Evolutionary conservation across 2,329 filamentous ascomycete genomes (phyloP), one percentile per base, ranked within the genome.

Genomic region (Reticulascus tulasneorum): DNA sequence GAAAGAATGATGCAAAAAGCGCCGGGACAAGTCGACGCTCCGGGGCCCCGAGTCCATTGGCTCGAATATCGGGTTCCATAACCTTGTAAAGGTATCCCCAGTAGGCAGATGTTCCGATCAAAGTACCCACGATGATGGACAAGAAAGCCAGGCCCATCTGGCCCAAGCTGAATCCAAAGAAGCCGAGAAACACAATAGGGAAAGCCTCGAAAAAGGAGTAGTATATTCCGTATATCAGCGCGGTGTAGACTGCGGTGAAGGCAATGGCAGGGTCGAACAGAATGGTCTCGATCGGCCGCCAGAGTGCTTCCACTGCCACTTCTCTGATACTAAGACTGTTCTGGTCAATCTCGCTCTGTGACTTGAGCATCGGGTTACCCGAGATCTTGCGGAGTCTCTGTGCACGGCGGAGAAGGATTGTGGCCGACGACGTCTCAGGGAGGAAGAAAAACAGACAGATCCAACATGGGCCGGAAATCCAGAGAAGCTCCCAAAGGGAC

Each of bases 181-280:
- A 47, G 2, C 45, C 40, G 2, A 13, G 25, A 12, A 49, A 52
- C 4, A 53, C 47, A 26, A 79, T 63, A 0, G 74, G 70, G 44
- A 79, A 80, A 2, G 75, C 73, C 7, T 75, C 76, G 24, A 83
- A 67, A 50, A 77, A 79, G 6, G 76, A 64, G 47, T 78, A 82
- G 3, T 82, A 66, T 5, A 82, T 62, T 7, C 65, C 67, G 42
- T 75, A 74, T 45, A 63, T 59, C 42, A 69, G 63, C 3, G 60
- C 58, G 6, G 59, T 58, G 36, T 69, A 73, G 4, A 68, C 58
- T 1, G 48, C 54, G 6, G 51, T 48, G 18, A 55, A 45, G 47
- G 59, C 13, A 55, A 42, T 17, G 54, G 64, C 33, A 46, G 60
- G 53, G 21, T 64, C 55, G n/a, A 51, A 49, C 3, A 58, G 44